A percentile compares a stretch with the other conserved stretches of the same genome.
Evolutionary conservation across 331 rosid genomes (phyloP).

Genomic region (Rosa hybrid): DNA sequence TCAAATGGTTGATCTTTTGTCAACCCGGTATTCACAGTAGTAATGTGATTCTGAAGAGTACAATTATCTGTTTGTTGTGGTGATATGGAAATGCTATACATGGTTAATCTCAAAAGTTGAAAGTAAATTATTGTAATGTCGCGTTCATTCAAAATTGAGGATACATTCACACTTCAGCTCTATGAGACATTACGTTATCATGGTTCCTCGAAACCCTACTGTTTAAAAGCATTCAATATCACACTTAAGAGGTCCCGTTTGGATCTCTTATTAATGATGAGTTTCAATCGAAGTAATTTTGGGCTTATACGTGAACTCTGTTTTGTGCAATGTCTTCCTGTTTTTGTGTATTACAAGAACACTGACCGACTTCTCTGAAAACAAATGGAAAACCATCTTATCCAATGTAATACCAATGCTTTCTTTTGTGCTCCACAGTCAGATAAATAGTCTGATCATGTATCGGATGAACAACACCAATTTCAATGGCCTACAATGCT

Average conservation of each 20-base stretch:
- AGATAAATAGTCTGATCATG: no score
- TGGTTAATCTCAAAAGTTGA: neutral
- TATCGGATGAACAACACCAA: no score
- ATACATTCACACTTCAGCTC: no score
- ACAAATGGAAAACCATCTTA: neutral
- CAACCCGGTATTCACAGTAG: neutral
- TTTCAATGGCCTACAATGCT: no score
- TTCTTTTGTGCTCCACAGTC: no score
- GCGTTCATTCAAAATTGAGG: neutral
- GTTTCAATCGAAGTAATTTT: neutral
- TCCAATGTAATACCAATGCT: neutral
- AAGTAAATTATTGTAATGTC: neutral
- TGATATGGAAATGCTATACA: neutral
- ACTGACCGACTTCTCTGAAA: neutral
- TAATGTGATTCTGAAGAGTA: no score
- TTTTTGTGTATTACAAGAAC: neutral
- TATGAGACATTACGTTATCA: no score
- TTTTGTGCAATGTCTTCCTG: neutral
- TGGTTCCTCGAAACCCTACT: neutral
- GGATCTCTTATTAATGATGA: neutral
- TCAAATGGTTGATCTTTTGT: neutral
- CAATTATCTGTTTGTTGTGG: neutral
- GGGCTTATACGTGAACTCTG: neutral
- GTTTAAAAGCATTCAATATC: neutral
- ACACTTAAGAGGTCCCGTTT: neutral